Evolutionary conservation across 495 filamentous ascomycete genomes (phyloP).

Genomic region (Talaromyces adpressus): DNA sequence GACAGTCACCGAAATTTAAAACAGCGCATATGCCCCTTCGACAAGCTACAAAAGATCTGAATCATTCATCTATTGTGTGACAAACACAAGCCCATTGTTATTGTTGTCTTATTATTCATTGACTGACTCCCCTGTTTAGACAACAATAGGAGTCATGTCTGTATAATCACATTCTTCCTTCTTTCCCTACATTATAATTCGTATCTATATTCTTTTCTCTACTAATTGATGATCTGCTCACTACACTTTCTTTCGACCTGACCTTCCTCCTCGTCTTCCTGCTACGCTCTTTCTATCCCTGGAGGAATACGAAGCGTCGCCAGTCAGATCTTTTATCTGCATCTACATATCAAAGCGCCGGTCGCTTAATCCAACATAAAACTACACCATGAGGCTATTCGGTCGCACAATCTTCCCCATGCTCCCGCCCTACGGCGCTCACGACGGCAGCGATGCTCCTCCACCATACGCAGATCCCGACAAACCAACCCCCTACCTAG

Average conservation of each 20-base stretch:
- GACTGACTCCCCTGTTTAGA: neutral
- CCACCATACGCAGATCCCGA: constrained; percentile 47
- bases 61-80: neutral
- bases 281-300: neutral
- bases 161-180: neutral
- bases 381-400: constrained; percentile 4
- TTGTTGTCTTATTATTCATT: neutral
- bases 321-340: neutral
- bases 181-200: neutral
- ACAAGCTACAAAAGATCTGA: neutral
- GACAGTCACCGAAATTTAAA: neutral
- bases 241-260: neutral
- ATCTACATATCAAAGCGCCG: neutral
- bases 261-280: neutral
- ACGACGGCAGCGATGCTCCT: constrained; percentile 28
- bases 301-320: neutral
- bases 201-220: neutral
- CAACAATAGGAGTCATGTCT: neutral
- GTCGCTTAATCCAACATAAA: neutral
- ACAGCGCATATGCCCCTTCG: neutral
- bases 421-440: constrained; percentile 38
- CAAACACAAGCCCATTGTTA: neutral
- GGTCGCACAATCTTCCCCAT: constrained; percentile 30
- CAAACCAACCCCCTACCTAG: constrained; percentile 89
- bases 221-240: neutral